Evolutionary conservation across 2,329 filamentous ascomycete genomes (phyloP).

Genomic region (Fusarium aywerte): DNA sequence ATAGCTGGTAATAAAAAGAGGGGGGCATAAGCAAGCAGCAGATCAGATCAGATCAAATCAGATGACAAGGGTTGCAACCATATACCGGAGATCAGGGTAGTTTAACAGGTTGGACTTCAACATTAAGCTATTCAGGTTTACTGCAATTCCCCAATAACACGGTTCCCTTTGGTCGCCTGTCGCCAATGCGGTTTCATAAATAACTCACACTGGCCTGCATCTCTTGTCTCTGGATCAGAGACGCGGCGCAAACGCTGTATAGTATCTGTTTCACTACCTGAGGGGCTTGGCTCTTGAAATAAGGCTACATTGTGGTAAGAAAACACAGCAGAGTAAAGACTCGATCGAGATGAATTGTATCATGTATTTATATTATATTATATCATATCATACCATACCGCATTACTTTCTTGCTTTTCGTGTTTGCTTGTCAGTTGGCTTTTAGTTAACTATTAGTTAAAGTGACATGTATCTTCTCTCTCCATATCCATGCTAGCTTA

Average conservation of each 20-base stretch:
- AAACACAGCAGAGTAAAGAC: neutral
- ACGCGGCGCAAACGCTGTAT: neutral
- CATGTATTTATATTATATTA: neutral
- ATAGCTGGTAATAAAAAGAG: neutral
- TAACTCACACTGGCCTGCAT: constrained; percentile 3
- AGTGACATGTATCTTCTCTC: constrained; percentile 10
- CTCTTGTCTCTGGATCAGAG: constrained; percentile 4
- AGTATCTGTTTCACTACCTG: neutral
- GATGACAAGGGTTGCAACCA: constrained; percentile 1
- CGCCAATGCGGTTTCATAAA: constrained; percentile 11
- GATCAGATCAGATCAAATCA: constrained; percentile 3
- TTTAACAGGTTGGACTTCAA: neutral
- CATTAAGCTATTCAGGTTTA: neutral
- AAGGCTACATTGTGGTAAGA: neutral
- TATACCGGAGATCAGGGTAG: constrained; percentile 2
- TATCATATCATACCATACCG: neutral
- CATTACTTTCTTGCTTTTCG: neutral
- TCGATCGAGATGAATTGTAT: neutral
- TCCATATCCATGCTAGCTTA: neutral
- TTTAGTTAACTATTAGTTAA: neutral
- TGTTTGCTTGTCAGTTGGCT: neutral
- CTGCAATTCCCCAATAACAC: constrained; percentile 21
- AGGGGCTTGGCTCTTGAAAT: neutral
- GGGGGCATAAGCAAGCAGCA: neutral
- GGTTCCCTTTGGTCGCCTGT: neutral